A percentile compares a stretch with the other conserved stretches of the same genome.
phyloP scores from a whole-genome alignment of 2,329 filamentous ascomycete species.

The Lachnellula suecica region DNA sequence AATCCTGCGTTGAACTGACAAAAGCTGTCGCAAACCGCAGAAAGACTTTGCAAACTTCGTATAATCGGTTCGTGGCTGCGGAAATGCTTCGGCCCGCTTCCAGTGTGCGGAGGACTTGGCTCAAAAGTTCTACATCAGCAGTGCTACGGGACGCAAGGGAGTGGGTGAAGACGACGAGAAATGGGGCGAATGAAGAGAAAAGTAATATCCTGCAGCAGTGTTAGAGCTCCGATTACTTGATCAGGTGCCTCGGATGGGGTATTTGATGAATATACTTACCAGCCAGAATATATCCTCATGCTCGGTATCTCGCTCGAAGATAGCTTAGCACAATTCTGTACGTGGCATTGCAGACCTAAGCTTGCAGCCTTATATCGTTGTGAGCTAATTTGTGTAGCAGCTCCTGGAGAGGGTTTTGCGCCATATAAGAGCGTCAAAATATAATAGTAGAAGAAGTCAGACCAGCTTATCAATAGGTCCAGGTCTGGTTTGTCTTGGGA shows the following conservation, averaged over 20 bases:
- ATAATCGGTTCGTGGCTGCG: conserved; percentile 8
- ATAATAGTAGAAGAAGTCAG: conserved; percentile 18
- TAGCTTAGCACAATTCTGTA: conserved; percentile 12
- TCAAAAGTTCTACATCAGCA: conserved; percentile 10
- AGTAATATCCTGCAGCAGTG: conserved; percentile 10
- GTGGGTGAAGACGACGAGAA: conserved; percentile 20
- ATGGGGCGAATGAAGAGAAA: conserved; percentile 17
- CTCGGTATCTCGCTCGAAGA: conserved; percentile 9
- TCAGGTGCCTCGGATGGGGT: not conserved
- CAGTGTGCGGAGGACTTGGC: conserved; percentile 14
- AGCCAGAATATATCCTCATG: conserved; percentile 14
- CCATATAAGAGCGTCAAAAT: conserved; percentile 15
- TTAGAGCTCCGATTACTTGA: not conserved
- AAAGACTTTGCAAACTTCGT: conserved; percentile 16
- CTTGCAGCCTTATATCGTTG: conserved; percentile 15
- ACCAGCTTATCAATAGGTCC: conserved; percentile 12
- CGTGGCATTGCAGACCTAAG: conserved; percentile 15
- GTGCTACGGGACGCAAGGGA: conserved; percentile 12
- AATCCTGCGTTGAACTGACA: conserved; percentile 3
- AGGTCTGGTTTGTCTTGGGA: conserved; percentile 10
- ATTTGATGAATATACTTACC: conserved; percentile 1
- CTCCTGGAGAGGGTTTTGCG: conserved; percentile 9
- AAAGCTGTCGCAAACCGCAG: conserved; percentile 16
- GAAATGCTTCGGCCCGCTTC: conserved; percentile 10
- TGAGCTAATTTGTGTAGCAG: conserved; percentile 14